A percentile compares a stretch with the other conserved stretches of the same genome.
Evolutionary conservation across 2,329 filamentous ascomycete species (phyloP).

Genomic region (Ascosphaera acerosa): DNA sequence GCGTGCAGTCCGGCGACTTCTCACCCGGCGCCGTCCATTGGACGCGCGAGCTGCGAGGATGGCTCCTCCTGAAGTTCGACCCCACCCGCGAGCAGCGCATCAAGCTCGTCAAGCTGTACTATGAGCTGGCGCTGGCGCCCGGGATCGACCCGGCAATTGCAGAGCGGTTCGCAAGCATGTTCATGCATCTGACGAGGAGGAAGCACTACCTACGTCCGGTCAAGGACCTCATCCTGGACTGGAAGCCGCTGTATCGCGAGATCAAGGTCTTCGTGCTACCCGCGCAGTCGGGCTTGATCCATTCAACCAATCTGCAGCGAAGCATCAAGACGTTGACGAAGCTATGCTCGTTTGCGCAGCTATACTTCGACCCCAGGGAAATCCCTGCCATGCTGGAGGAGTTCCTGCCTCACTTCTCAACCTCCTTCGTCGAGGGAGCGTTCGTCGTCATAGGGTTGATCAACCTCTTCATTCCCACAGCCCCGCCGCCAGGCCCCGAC

Average conservation of each 20-base stretch:
- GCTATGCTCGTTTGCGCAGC: conserved; percentile 67
- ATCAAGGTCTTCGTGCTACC: conserved; percentile 77
- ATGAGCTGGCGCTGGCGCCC: conserved; percentile 73
- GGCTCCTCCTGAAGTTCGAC: conserved; percentile 94
- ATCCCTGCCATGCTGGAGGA: conserved; percentile 60
- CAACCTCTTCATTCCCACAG: conserved; percentile 70
- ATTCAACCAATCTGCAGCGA: conserved; percentile 35
- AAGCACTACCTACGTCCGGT: conserved; percentile 86
- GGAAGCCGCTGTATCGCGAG: conserved; percentile 80
- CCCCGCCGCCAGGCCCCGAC: conserved; percentile 37
- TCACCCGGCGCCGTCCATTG: conserved; percentile 82
- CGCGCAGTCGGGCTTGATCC: conserved; percentile 43
- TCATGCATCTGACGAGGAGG: conserved; percentile 80
- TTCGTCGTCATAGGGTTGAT: conserved; percentile 79
- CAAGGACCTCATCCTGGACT: conserved; percentile 76
- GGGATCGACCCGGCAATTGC: conserved; percentile 59
- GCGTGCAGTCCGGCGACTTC: conserved; percentile 81
- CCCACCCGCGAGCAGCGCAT: conserved; percentile 64
- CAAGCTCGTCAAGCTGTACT: conserved; percentile 73
- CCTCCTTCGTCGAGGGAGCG: conserved; percentile 72
- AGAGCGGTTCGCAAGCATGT: conserved; percentile 91
- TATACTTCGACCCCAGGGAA: conserved; percentile 78
- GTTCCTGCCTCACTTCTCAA: conserved; percentile 68
- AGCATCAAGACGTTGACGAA: conserved; percentile 56
- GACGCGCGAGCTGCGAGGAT: conserved; percentile 86